Evolutionary conservation across 805 yeast species (phyloP), one percentile per base, ranked within the genome.

Genomic region (Kurtzmaniella fragi): DNA sequence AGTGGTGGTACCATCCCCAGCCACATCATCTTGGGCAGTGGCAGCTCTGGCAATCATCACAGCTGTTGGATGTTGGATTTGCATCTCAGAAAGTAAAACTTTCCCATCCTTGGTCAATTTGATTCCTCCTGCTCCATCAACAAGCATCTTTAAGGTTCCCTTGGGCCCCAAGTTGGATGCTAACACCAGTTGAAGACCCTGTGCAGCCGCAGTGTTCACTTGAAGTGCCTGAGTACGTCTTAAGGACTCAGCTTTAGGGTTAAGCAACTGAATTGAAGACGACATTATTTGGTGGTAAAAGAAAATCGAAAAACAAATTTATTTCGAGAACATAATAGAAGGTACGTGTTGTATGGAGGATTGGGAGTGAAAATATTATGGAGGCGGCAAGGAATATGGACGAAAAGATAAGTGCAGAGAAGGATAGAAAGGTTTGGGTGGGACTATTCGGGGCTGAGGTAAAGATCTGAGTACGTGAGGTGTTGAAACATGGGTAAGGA

Each of bases 1-100:
- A 2, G 96, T 84, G 5, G 98, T 91, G 40, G 99, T 93, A 47
- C 99, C 99, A 64, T 93, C 99, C 37, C 99, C 99, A n/a, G 98
- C 86, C 57, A 93, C 88, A 63, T 93, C 99, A 62, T 93, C 99
- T 65, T 93, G 99, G 0, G 99, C 97, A 34, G 96, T 80, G 36
- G 99, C 99, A 11, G 98, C 99, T 48, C 98, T 77, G 2, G 99
- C 95, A 47, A 68, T 67, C 73, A 67, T 67, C 32, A 70, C 72
- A 1, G 74, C 74, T 5, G 74, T 70, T 9, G 75, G 74, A 42
- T 70, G 73, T 48, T 70, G 74, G 63, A 91, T 91, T 67, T 93
- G 99, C 99, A 93, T 93, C 59, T 93, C 99, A 31, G 85, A 78
- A 43, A 93, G 71, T 41, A 93, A 70, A 6, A 93, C 97, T 58